Evolutionary conservation across 345 rosid genomes (phyloP).

Genomic region (Turritis glabra): DNA sequence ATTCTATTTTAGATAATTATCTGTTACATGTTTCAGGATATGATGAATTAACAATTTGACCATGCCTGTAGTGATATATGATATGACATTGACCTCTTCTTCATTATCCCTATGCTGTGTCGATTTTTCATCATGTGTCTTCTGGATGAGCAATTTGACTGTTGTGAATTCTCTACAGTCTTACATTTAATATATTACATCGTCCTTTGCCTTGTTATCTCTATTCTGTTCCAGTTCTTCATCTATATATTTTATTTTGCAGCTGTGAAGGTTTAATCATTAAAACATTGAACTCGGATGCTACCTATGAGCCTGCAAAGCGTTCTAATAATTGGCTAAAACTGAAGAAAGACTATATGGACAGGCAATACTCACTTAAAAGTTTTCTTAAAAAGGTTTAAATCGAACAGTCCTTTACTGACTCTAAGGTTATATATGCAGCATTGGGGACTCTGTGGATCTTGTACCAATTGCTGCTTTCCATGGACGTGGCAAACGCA

Average conservation of each 20-base stretch:
- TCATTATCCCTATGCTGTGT: background rate
- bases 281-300: constrained; percentile 85
- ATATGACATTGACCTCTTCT: background rate
- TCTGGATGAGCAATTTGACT: background rate
- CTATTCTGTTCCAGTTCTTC: background rate
- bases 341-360: constrained; percentile 96
- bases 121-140: background rate
- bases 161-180: constrained; percentile 1
- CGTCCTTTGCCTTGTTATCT: constrained; percentile 1
- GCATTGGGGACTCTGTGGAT: constrained; percentile 91
- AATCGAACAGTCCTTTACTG: constrained; percentile 3
- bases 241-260: constrained; percentile 39
- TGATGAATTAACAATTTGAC: background rate
- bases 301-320: constrained; percentile 98
- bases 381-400: background rate
- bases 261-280: constrained; percentile 97
- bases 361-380: constrained; percentile 48
- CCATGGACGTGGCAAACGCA: constrained; percentile 96
- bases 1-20: background rate
- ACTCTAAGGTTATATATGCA: constrained; percentile 40
- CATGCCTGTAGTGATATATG: background rate
- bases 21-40: background rate
- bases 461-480: constrained; percentile 96
- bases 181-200: background rate
- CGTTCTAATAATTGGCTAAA: constrained; percentile 92